These are phyloP conservation scores for Iberis pinnata DNA, from an alignment of 345 rosid species.

Conservation along the genomic window DNA sequence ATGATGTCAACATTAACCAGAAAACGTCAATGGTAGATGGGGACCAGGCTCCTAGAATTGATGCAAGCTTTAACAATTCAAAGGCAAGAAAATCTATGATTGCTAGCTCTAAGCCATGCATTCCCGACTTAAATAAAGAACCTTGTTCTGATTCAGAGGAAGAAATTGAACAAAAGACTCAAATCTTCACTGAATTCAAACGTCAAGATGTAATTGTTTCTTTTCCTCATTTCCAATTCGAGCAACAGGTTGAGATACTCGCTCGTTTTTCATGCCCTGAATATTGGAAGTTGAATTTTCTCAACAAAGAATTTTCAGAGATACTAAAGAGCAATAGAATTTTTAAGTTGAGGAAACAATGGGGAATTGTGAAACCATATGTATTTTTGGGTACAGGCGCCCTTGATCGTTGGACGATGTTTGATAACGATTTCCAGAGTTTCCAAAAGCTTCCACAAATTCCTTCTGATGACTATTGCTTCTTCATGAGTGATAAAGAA, in stretches of 20 bases:
- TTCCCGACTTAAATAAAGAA: background rate
- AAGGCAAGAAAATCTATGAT: background rate
- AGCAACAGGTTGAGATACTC: background rate
- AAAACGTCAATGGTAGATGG: background rate
- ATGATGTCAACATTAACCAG: background rate
- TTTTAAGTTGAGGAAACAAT: background rate
- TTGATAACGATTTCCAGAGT: slow-evolving; percentile 29
- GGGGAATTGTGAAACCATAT: background rate
- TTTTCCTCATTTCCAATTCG: background rate
- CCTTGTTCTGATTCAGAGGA: background rate
- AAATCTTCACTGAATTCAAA: too few relatives aligned
- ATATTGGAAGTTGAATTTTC: background rate
- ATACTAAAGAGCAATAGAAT: background rate
- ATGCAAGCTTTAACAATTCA: background rate
- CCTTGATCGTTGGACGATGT: slow-evolving; percentile 31
- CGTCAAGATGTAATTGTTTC: background rate
- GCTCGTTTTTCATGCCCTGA: background rate
- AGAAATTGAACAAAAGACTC: background rate
- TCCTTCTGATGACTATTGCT: slow-evolving; percentile 57
- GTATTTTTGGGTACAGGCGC: slow-evolving; percentile 40
- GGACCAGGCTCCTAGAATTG: background rate
- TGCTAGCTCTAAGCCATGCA: background rate
- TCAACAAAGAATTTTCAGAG: background rate
- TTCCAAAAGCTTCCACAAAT: slow-evolving; percentile 45
- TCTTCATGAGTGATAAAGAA: slow-evolving; percentile 52